These are phyloP conservation scores for Pythium aristosporum DNA, from an alignment of 352 stramenopile genomes.

Conservation along the genomic window DNA sequence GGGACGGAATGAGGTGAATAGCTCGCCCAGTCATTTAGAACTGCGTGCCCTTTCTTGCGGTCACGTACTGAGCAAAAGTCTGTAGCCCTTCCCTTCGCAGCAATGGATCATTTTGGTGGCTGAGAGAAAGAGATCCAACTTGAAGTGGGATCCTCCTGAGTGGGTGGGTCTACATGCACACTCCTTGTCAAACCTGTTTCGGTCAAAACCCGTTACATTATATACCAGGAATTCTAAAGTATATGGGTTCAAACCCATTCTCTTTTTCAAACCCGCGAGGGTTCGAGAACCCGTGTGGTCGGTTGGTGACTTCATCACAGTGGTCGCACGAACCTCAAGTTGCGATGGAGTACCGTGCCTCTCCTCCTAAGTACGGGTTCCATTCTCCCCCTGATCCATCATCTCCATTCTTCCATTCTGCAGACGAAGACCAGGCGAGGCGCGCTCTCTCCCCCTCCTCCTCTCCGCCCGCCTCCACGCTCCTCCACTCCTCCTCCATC, in stretches of 20 bases:
- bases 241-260: neutral
- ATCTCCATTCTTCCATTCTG: conserved; percentile 15
- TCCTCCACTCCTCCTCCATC: neutral
- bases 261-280: neutral
- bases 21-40: no score
- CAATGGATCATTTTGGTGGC: conserved; percentile 2
- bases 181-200: neutral
- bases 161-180: neutral
- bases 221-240: neutral
- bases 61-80: no score
- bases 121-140: conserved; percentile 11
- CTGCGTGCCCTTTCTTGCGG: no score
- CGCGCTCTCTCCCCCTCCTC: neutral
- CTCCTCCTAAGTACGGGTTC: conserved; percentile 15
- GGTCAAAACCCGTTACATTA: neutral
- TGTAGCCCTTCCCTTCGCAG: neutral
- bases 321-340: conserved; percentile 19
- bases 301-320: conserved; percentile 11
- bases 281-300: neutral
- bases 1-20: no score
- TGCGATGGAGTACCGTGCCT: neutral
- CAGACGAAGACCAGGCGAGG: conserved; percentile 10
- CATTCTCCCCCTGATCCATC: conserved; percentile 8
- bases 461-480: neutral
- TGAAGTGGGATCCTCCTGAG: conserved; percentile 11